Evolutionary conservation across 1,284 basidiomycete genomes (phyloP), one percentile per base, ranked within the genome.

Genomic region (Heterobasidion parviporum): DNA sequence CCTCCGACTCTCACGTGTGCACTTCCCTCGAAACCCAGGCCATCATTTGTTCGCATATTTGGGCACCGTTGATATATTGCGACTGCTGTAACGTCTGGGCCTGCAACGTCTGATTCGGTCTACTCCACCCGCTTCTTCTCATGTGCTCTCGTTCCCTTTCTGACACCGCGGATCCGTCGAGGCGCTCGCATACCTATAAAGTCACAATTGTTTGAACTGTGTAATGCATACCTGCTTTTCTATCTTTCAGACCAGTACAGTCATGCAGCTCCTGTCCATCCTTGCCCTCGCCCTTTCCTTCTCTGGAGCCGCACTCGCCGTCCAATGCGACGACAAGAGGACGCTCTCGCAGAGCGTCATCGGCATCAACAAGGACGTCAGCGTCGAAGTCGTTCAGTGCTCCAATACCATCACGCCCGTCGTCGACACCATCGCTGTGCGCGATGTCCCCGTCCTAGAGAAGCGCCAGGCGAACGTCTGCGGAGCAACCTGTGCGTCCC

Each of bases 401-500:
- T 59, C 65, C 3, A 62, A 62, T 48, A 32, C 44, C 18, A 53
- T 61, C 54, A 36, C 54, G 54, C 59, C 50, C 9, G 50, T 35
- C 46, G 32, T 47, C 53, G 16, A 54, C 32, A 12, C 6, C 6
- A 35, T 50, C 14, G 43, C 41, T 12, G 32, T 52, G 43, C 54
- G 52, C 35, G 52, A 43, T n/a, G 38, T n/a, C n/a, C n/a, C n/a
- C 32, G 52, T 45, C 8, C 34, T 66, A 18, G 54, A 50, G 56
- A 61, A 59, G 54, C 57, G 64, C 26, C 63, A 66, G 50, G 58
- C 60, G 26, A 68, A 77, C 58, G 73, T 76, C 20, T 78, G 76
- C 57, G 73, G 73, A 26, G 67, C 69, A n/a, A 56, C 63, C n/a
- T 78, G 76, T 77, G 58, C 47, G 70, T 56, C 16, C 38, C 2